These are phyloP conservation scores for Kodamaea anthophila DNA, from an alignment of 1,139 yeast species.

Conservation along the genomic window DNA sequence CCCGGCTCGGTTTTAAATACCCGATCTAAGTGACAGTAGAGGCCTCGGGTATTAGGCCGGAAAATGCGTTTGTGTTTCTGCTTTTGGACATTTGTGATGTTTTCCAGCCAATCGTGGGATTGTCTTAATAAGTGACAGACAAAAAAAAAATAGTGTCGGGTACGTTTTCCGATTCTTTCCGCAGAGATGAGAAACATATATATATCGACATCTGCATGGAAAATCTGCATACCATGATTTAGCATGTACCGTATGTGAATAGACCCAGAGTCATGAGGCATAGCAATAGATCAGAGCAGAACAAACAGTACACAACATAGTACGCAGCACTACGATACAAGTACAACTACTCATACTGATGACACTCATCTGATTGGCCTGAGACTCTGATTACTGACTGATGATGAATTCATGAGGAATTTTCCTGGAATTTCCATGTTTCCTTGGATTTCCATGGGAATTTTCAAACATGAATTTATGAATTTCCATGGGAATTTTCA, in stretches of 20 bases:
- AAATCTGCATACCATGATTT: conserved; percentile 2
- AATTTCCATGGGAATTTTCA: no score
- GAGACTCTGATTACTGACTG: no score
- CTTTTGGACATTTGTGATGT: background rate
- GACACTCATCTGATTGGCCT: no score
- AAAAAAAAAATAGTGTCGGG: conserved; percentile 2
- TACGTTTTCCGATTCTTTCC: conserved; percentile 4
- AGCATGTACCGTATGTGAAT: conserved; percentile 3
- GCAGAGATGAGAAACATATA: conserved; percentile 2
- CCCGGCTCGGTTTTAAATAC: background rate
- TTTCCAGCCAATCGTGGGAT: conserved; percentile 2
- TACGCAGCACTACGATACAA: no score
- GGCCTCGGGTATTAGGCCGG: conserved; percentile 2
- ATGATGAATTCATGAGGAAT: no score
- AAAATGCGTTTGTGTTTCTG: background rate
- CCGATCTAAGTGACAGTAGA: no score
- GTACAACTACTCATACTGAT: no score
- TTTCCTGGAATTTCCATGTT: no score
- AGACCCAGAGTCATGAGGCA: background rate
- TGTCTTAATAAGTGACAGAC: conserved; percentile 3
- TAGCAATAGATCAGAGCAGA: no score
- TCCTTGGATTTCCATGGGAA: no score
- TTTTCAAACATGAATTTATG: no score
- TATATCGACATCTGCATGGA: background rate
- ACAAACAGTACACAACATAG: no score